Percentiles rank a stretch among this genome's conserved stretches.
Evolutionary conservation across 2,329 filamentous ascomycete genomes (phyloP).

Genomic region (Colletotrichum orbiculare): DNA sequence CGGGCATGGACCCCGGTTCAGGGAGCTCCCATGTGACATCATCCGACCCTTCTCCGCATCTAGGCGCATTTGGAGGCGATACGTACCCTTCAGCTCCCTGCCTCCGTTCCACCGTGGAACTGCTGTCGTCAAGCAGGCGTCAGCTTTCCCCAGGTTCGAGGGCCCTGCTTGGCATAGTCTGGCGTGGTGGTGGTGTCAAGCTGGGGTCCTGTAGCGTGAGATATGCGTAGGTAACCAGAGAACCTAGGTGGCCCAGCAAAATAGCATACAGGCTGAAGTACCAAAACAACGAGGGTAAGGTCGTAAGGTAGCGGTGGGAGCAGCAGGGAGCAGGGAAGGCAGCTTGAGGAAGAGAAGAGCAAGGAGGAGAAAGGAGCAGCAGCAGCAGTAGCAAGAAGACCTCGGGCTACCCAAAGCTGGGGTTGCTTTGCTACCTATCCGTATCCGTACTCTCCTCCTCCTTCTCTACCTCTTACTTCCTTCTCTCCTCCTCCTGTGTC

Average conservation of each 20-base stretch:
- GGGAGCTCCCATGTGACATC: constrained; percentile 32
- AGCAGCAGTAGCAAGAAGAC: constrained; percentile 6
- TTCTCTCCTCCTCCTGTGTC: constrained; percentile 26
- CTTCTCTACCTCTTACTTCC: constrained; percentile 1
- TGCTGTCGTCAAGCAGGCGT: constrained; percentile 17
- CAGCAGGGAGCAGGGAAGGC: constrained; percentile 1
- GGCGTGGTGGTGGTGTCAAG: constrained; percentile 31
- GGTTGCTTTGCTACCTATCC: too few species aligned
- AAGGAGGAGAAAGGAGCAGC: constrained; percentile 1
- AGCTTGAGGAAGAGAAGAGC: neutral
- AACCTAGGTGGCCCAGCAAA: too few species aligned
- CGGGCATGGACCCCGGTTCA: constrained; percentile 1
- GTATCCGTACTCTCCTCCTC: too few species aligned
- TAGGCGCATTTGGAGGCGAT: constrained; percentile 31
- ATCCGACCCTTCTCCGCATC: constrained; percentile 36
- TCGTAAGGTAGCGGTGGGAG: constrained; percentile 1
- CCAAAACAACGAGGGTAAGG: too few species aligned
- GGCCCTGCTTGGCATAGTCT: constrained; percentile 17
- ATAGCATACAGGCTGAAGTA: too few species aligned
- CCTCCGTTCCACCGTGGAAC: neutral
- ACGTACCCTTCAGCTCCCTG: constrained; percentile 32
- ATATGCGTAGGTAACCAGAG: too few species aligned
- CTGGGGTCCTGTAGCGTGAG: constrained; percentile 18
- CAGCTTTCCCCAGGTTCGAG: constrained; percentile 36
- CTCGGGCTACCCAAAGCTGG: neutral